A percentile compares a stretch with the other conserved stretches of the same genome.
Evolutionary conservation across 306 rosid genomes (phyloP).

Genomic region (Malus sylvestris): DNA sequence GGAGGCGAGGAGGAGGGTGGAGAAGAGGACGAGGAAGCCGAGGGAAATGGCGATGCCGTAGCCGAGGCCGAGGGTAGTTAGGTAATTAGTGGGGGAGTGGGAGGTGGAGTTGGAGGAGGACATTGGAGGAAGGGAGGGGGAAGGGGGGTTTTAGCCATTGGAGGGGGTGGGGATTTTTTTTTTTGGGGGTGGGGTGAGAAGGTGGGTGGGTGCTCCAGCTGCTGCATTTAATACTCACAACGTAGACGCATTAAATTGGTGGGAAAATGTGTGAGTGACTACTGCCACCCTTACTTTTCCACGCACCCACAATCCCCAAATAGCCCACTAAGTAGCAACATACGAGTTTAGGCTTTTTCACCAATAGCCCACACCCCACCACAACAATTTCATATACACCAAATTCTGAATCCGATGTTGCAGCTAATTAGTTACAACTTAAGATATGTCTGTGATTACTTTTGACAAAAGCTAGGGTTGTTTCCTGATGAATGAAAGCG

Average conservation of each 20-base stretch:
- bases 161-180: slow-evolving; percentile 20
- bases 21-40: slow-evolving; percentile 50
- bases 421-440: too few species aligned
- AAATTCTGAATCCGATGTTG: too few species aligned
- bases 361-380: background rate
- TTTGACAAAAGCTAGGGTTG: too few species aligned
- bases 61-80: slow-evolving; percentile 57
- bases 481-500: too few species aligned
- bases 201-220: slow-evolving; percentile 62
- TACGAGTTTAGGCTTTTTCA: background rate
- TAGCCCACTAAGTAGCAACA: background rate
- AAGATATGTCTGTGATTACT: too few species aligned
- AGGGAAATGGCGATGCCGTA: slow-evolving; percentile 79
- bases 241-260: slow-evolving; percentile 27
- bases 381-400: too few species aligned
- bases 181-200: slow-evolving; percentile 23
- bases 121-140: slow-evolving; percentile 24
- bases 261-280: slow-evolving; percentile 2
- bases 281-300: background rate
- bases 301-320: background rate
- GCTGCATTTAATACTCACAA: slow-evolving; percentile 66
- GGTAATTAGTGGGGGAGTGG: slow-evolving; percentile 16
- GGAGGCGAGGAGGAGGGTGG: slow-evolving; percentile 48
- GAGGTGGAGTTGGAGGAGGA: slow-evolving; percentile 25
- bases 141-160: slow-evolving; percentile 54